Evolutionary conservation across 371 early-diverging fungal genomes (phyloP).

Genomic region (Lichtheimia ornata): DNA sequence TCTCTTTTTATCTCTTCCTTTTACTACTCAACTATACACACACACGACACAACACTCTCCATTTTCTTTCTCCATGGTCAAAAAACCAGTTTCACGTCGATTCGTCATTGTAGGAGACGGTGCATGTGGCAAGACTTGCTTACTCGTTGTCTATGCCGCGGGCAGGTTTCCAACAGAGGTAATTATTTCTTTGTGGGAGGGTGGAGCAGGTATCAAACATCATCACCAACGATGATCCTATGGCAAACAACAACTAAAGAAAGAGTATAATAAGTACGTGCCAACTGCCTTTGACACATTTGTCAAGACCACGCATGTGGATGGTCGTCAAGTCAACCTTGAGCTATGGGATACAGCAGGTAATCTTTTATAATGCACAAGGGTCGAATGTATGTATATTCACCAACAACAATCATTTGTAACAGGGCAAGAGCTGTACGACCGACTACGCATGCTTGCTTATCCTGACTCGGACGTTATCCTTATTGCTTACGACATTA

Average conservation of each 20-base stretch:
- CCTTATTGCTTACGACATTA: conserved; percentile 82
- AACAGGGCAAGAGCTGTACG: conserved; percentile 87
- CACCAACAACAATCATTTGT: not conserved
- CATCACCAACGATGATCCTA: not conserved
- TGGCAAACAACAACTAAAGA: too few species aligned
- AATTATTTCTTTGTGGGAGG: not conserved
- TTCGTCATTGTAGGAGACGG: conserved; percentile 71
- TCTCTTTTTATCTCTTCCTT: not conserved
- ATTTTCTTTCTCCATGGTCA: not conserved
- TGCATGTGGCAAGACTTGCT: conserved; percentile 64
- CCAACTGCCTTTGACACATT: conserved; percentile 72
- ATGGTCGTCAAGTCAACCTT: conserved; percentile 60
- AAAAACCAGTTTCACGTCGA: conserved; percentile 39
- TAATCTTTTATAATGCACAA: not conserved
- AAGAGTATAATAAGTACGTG: too few species aligned
- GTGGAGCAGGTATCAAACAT: conserved; percentile 9
- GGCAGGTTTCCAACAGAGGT: conserved; percentile 51
- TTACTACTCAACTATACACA: not conserved
- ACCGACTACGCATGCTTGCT: conserved; percentile 85
- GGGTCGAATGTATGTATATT: not conserved
- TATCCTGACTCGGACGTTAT: conserved; percentile 92
- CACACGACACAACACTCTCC: not conserved
- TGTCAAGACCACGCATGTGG: conserved; percentile 64
- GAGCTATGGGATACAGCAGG: conserved; percentile 77
- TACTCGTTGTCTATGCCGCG: conserved; percentile 54